Evolutionary conservation across 371 early-diverging fungal species (phyloP), one percentile per base, ranked within the genome.

Genomic region (Mortierella polycephala): DNA sequence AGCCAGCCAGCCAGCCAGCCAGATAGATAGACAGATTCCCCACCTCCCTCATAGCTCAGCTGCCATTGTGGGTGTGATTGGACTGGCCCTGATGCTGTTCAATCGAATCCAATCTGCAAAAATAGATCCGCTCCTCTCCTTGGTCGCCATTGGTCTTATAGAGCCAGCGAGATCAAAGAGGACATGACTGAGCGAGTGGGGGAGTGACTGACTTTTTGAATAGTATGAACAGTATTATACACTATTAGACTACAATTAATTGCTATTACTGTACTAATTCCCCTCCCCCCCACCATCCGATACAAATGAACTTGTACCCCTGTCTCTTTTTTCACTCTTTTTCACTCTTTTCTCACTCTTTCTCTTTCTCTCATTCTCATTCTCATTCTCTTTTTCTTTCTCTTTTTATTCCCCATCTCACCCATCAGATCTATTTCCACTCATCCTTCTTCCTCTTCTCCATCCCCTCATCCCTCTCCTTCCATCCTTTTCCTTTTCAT

Each of bases 1-100:
- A 42, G 20, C 40, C 44, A n/a, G n/a, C 30, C 56, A 56, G 12
- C 37, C 56, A 56, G 39, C 37, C 39, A 58, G 45, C 44, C 58
- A 58, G 10, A 58, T 18, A 58, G 45, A 58, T 44, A 58, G 45
- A 58, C 30, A 30, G 30, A 30, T 30, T 2, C 30, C 30, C 30
- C 30, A 2, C 30, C 30, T 2, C 30, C 30, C 30, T 4, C 30
- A 30, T 30, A 30, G 30, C 30, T 30, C 30, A 30, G 30, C 30
- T 30, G 30, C 30, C 30, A 4, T 30, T 30, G 30, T 30, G 30
- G 30, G 4, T 30, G 30, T 30, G 30, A 30, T 30, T 30, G 30
- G 30, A 30, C 30, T 30, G 30, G 30, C 30, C 30, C 30, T 30
- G 30, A 30, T 30, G 30, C 30, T 30, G 30, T 30, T 30, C 30